Evolutionary conservation across 208 protist genomes (phyloP).

Genomic region (Wallacemonas collosoma): DNA sequence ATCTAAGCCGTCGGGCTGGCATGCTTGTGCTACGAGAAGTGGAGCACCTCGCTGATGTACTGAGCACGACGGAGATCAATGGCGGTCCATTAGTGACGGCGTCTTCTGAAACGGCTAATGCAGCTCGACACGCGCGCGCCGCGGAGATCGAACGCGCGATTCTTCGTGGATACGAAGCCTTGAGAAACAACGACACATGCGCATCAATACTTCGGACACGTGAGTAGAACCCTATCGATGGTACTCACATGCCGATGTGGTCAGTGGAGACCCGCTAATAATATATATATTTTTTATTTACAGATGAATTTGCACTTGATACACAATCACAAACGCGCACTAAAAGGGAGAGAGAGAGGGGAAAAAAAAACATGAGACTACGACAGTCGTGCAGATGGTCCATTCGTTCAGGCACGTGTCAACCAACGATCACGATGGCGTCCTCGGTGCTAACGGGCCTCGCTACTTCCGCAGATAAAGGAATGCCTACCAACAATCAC

Average conservation of each 20-base stretch:
- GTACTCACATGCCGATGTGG: too few species aligned
- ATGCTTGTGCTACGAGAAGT: conserved; percentile 36
- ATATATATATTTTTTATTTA: not conserved
- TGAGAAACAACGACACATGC: conserved; percentile 24
- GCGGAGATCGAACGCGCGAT: conserved; percentile 32
- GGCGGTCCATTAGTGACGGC: not conserved
- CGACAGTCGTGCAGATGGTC: too few species aligned
- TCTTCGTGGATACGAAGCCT: conserved; percentile 50
- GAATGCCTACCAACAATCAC: too few species aligned
- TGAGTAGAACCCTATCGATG: too few species aligned
- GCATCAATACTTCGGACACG: not conserved
- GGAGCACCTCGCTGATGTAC: conserved; percentile 26
- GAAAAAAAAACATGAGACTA: too few species aligned
- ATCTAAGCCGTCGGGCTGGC: conserved; percentile 25
- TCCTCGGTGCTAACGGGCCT: too few species aligned
- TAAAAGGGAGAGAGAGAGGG: not conserved
- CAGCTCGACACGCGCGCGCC: conserved; percentile 24
- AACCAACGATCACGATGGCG: too few species aligned
- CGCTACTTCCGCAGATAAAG: too few species aligned
- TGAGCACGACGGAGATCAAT: not conserved
- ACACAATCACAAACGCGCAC: not conserved
- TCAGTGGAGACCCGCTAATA: not conserved
- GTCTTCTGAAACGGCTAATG: conserved; percentile 8
- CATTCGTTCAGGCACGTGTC: too few species aligned
- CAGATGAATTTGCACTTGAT: conserved; percentile 1